Evolutionary conservation across 2,329 filamentous ascomycete species (phyloP).

Genomic region (Simplicillium aogashimaense): DNA sequence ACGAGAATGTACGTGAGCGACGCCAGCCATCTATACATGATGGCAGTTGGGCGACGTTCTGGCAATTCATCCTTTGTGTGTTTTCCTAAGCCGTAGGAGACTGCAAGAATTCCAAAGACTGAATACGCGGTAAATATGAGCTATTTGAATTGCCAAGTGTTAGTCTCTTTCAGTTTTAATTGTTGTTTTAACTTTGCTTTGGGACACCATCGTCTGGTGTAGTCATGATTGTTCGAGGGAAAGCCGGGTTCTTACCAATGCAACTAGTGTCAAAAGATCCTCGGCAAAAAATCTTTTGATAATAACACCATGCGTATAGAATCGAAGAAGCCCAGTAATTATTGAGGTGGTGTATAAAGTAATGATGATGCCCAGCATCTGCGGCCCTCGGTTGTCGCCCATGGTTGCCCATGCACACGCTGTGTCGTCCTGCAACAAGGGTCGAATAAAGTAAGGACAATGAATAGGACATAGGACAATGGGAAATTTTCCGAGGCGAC

Average conservation of each 20-base stretch:
- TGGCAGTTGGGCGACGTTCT: background rate
- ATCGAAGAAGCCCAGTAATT: background rate
- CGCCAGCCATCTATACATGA: conserved; percentile 20
- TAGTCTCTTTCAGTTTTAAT: background rate
- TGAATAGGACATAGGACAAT: too few species aligned
- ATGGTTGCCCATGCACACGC: too few species aligned
- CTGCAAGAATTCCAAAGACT: background rate
- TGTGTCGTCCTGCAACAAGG: too few species aligned
- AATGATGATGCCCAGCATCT: background rate
- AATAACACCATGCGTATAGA: conserved; percentile 1
- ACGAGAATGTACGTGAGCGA: conserved; percentile 28
- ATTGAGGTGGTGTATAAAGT: background rate
- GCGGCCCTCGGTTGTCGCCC: background rate
- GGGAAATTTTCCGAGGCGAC: too few species aligned
- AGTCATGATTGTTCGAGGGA: too few species aligned
- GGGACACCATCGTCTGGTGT: too few species aligned
- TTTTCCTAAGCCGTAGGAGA: background rate
- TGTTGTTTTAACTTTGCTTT: too few species aligned
- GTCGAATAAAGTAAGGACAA: too few species aligned
- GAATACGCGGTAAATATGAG: background rate
- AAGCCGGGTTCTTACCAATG: background rate
- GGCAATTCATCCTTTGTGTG: conserved; percentile 1
- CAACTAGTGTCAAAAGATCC: background rate
- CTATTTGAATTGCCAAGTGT: background rate
- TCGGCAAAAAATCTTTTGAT: conserved; percentile 1